Evolutionary conservation across 2,329 filamentous ascomycete species (phyloP).

Genomic region (Alternaria sp.): DNA sequence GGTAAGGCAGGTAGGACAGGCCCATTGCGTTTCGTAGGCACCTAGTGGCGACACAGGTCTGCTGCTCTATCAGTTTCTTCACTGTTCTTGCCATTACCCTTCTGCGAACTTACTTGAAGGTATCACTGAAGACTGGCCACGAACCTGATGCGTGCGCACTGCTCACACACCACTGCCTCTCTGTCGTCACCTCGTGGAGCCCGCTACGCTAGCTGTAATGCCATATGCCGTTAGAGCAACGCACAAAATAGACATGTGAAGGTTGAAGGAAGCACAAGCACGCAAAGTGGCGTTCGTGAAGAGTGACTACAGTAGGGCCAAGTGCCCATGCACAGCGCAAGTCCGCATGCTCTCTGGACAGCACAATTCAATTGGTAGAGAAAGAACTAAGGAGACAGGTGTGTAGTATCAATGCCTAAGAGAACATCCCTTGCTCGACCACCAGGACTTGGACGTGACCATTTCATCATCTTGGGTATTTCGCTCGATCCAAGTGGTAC

Average conservation of each 20-base stretch:
- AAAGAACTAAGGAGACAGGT: background rate
- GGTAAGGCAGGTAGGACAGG: constrained; percentile 7
- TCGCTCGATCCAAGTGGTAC: background rate
- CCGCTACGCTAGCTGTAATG: constrained; percentile 6
- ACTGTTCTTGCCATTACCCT: constrained; percentile 5
- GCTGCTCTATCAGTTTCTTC: background rate
- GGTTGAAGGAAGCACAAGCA: constrained; percentile 2
- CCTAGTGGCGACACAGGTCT: constrained; percentile 3
- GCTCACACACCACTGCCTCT: background rate
- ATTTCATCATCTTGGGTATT: background rate
- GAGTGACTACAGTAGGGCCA: background rate
- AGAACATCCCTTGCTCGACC: background rate
- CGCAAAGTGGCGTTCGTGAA: constrained; percentile 2
- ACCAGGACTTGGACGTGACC: constrained; percentile 1
- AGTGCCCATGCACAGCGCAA: background rate
- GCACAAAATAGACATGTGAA: constrained; percentile 10
- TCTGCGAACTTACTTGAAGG: constrained; percentile 8
- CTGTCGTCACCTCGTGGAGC: constrained; percentile 13
- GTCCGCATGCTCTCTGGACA: background rate
- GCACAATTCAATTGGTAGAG: background rate
- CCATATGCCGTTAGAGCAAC: background rate
- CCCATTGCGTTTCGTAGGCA: constrained; percentile 1
- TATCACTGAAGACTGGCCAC: constrained; percentile 13
- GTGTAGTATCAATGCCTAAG: background rate
- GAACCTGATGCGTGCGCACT: constrained; percentile 10